These are phyloP conservation scores for Striga asiatica DNA, from an alignment of 257 asterid species.

Conservation along the genomic window DNA sequence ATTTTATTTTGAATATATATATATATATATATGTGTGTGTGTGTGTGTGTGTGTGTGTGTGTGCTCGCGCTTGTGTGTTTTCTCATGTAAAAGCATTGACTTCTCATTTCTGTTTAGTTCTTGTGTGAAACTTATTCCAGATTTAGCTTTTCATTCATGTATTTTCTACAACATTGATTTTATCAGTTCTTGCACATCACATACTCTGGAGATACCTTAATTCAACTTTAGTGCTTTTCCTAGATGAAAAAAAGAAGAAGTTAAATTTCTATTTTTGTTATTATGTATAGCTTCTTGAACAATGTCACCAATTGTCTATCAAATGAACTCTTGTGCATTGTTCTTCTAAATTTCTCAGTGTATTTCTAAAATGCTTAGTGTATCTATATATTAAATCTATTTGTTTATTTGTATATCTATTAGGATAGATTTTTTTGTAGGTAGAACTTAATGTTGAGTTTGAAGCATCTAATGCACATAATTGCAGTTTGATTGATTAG, in stretches of 20 bases:
- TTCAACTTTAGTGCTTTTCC: neutral
- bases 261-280: conserved; percentile 1
- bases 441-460: neutral
- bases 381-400: too few relatives aligned
- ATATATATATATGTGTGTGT: neutral
- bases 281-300: too few relatives aligned
- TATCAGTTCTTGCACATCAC: neutral
- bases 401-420: too few relatives aligned
- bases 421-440: neutral
- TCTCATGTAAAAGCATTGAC: neutral
- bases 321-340: too few relatives aligned
- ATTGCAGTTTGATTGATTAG: neutral
- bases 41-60: neutral
- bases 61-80: neutral
- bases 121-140: neutral
- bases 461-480: neutral
- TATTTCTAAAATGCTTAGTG: too few relatives aligned
- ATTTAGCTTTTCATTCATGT: neutral
- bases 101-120: conserved; percentile 2
- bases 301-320: too few relatives aligned
- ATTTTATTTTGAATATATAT: neutral
- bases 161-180: neutral
- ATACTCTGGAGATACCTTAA: neutral
- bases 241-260: neutral
- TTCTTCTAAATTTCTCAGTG: too few relatives aligned